These are phyloP conservation scores for Cupressus sempervirens DNA, from an alignment of 75 land plant genomes.

Conservation along the genomic window DNA sequence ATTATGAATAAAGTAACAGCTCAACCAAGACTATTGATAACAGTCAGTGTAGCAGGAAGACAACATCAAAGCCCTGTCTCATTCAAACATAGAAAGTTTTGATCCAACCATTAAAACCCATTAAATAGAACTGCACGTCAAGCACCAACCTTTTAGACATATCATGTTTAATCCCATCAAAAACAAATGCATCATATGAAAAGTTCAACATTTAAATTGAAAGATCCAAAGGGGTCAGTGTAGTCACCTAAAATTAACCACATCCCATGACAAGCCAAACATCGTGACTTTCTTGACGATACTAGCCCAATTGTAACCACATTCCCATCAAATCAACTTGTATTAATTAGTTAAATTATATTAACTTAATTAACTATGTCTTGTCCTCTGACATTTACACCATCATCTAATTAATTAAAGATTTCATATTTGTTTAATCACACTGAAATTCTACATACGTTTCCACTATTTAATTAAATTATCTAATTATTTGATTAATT, in stretches of 20 bases:
- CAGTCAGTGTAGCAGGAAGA: background rate
- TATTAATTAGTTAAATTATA: no score
- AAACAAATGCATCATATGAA: background rate
- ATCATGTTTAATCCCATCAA: background rate
- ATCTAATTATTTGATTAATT: no score
- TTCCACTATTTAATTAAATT: no score
- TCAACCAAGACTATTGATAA: background rate
- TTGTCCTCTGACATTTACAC: no score
- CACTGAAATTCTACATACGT: no score
- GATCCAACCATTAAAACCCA: background rate
- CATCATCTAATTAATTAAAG: no score
- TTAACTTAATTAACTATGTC: no score
- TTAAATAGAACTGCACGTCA: background rate
- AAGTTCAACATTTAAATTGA: background rate
- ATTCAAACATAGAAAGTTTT: background rate
- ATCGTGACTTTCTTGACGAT: no score
- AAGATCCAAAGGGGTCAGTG: background rate
- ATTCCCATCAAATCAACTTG: no score
- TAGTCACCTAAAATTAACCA: background rate
- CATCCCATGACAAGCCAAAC: no score
- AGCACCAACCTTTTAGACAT: background rate
- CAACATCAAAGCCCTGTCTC: background rate
- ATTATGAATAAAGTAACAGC: slow-evolving; percentile 1
- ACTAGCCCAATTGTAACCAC: no score
- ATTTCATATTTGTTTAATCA: no score